Base-by-base conservation (phyloP, 2,329 filamentous ascomycete species). In the Calcarisporium arbuscula region DNA sequence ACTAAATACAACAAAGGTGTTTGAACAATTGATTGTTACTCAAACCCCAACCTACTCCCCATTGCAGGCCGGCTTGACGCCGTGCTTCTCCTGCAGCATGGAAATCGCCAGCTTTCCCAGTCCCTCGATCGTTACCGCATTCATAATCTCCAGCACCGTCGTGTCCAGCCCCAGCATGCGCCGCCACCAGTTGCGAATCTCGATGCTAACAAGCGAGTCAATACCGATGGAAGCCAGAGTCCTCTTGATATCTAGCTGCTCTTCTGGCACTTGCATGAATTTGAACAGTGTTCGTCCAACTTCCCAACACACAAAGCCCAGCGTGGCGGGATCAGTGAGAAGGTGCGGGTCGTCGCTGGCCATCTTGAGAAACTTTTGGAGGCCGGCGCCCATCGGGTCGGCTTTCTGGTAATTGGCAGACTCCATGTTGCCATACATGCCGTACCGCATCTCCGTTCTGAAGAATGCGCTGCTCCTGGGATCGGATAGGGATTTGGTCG, bases 151-250 rank as follows among this genome's bases (percentile, higher is more conserved):
- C 9, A 45, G 14, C 5, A 37, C 33, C 10, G 32, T 38, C 11
- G 31, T 33, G 10, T 38, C 36, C 8, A 41, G 19, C 9, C 43
- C 43, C 10, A 45, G 31, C 5, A 28, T 33, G 14, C 35, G 33
- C 7, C 35, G 39, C 35, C 36, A 46, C 45, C 45, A 48, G 31
- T 44, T 44, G 11, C 40, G 35, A 17, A 46, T 30, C 35, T 46
- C 43, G 12, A 44, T 40, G 12, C 34, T 30, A 14, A 43, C 40
- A 8, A 45, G 32, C n/a, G 41, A 46, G 26, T 46, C 45, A 14
- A 47, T 33, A 8, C 44, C 44, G 8, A 44, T 27, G 1, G 20
- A 26, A 5, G 30, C 14, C 15, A 47, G 19, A 14, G 19, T 34
- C n/a, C 36, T 35, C 21, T 25, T 28, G 5, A 40, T 22, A 9